These are phyloP conservation scores for Neonectria ditissima DNA, from an alignment of 2,329 filamentous ascomycete species.

Conservation along the genomic window DNA sequence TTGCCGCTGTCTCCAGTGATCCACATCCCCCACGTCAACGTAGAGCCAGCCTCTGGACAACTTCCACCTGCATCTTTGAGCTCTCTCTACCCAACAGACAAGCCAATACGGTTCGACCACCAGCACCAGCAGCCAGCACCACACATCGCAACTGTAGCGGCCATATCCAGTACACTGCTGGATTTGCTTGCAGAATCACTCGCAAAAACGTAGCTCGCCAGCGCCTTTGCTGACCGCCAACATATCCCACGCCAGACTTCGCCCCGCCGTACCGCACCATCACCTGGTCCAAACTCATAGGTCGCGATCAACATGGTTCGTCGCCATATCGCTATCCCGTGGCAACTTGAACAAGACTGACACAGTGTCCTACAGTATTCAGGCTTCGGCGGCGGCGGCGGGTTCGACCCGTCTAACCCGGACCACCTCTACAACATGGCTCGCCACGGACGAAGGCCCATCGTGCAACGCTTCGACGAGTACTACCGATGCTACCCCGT, in stretches of 20 bases:
- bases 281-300: slow-evolving; percentile 10
- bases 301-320: slow-evolving; percentile 39
- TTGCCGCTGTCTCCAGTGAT: slow-evolving; percentile 24
- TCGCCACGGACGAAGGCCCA: slow-evolving; percentile 58
- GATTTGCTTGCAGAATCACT: background rate
- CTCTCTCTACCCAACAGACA: slow-evolving; percentile 23
- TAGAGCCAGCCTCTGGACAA: slow-evolving; percentile 27
- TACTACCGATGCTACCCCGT: slow-evolving; percentile 98
- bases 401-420: slow-evolving; percentile 61
- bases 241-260: slow-evolving; percentile 11
- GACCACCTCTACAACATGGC: slow-evolving; percentile 63
- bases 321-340: background rate
- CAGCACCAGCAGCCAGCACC: background rate
- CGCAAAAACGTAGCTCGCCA: background rate
- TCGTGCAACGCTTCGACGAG: slow-evolving; percentile 89
- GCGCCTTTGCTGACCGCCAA: slow-evolving; percentile 34
- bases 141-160: background rate
- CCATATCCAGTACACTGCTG: background rate
- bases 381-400: slow-evolving; percentile 55
- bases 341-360: slow-evolving; percentile 7
- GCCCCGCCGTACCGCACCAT: slow-evolving; percentile 24
- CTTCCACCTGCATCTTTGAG: slow-evolving; percentile 29
- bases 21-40: slow-evolving; percentile 37
- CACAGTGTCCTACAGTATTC: slow-evolving; percentile 45
- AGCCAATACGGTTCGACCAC: slow-evolving; percentile 12